Base-by-base conservation (phyloP, 257 asterid species). In the Salvia hispanica region DNA sequence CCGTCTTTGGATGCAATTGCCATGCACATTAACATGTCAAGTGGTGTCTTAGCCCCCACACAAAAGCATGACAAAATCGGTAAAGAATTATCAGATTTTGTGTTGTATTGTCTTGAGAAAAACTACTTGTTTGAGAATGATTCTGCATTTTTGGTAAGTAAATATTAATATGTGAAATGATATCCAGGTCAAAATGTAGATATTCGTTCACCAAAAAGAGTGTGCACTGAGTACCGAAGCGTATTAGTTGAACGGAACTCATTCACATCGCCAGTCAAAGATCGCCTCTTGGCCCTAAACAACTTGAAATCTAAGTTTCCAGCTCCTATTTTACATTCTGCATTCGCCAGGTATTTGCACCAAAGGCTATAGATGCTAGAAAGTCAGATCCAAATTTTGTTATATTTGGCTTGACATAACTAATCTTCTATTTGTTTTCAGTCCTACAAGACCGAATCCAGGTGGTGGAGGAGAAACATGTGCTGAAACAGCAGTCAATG, bases 381-480 rank as follows among this genome's bases (percentile, higher is more conserved):
- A 52, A 52, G 9, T 58, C 16, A 44, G 25, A 52, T 75, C 14
- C 55, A 31, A 18, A 25, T n/a, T 68, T 55, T 46, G 44, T 58
- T 61, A 18, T 71, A 16, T 59, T 47, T n/a, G 69, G 45, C 16
- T 61, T 11, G 6, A 9, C 36, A 18, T 61, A 25, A 62, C 67
- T 62, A 3, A 12, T 45, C 10, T 54, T 72, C 40, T 65, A 48
- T 48, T 61, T 71, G 60, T 75, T 71, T 73, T 77, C 94, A 94
- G 99, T 80, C 98, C 99, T 73, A 91, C 96, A 65, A 86, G 99
- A 75, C 96, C 92, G 52, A 86, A 73, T 81, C 99, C 98, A 56
- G 91, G 95, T 70, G 97, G 96, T 69, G 96, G 96, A 72, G 98
- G 98, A 70, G 99, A 94, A 83, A 91, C 98, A 1, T 91, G 96